Conservation (phyloP, 495 filamentous ascomycete species). For the Gamarada debralockiae region DNA sequence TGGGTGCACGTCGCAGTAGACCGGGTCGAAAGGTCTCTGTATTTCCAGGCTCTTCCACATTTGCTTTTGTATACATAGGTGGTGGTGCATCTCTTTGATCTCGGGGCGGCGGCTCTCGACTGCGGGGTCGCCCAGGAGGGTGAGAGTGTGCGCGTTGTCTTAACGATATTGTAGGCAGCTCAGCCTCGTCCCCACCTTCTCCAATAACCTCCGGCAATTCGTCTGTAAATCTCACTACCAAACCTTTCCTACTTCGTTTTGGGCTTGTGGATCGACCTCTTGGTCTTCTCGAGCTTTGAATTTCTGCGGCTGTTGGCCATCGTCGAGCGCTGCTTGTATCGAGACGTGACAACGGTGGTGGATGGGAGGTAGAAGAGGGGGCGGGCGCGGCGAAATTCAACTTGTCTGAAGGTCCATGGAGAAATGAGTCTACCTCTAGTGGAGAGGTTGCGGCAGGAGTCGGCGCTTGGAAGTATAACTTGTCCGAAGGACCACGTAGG, state of each 20-base stretch:
- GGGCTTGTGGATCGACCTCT: constrained; percentile 19
- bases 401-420: constrained; percentile 20
- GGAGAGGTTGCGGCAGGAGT: neutral
- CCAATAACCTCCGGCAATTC: constrained; percentile 74
- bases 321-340: constrained; percentile 23
- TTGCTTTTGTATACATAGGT: constrained; percentile 16
- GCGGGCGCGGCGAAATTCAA: constrained; percentile 11
- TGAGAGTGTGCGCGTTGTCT: constrained; percentile 33
- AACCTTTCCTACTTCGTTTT: constrained; percentile 49
- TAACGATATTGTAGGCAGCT: constrained; percentile 54
- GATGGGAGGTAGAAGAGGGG: neutral
- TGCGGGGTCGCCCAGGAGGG: constrained; percentile 10
- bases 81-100: constrained; percentile 9
- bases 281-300: constrained; percentile 6
- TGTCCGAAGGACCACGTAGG: constrained; percentile 7
- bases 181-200: constrained; percentile 80
- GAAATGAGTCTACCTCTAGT: constrained; percentile 15
- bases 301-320: constrained; percentile 24
- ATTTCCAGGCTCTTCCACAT: neutral
- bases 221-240: constrained; percentile 68
- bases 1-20: constrained; percentile 43
- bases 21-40: constrained; percentile 16
- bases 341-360: constrained; percentile 16
- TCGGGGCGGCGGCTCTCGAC: constrained; percentile 27
- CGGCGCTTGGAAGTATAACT: neutral